Evolutionary conservation across 345 rosid species (phyloP).

Genomic region (Gynandropsis gynandra): DNA sequence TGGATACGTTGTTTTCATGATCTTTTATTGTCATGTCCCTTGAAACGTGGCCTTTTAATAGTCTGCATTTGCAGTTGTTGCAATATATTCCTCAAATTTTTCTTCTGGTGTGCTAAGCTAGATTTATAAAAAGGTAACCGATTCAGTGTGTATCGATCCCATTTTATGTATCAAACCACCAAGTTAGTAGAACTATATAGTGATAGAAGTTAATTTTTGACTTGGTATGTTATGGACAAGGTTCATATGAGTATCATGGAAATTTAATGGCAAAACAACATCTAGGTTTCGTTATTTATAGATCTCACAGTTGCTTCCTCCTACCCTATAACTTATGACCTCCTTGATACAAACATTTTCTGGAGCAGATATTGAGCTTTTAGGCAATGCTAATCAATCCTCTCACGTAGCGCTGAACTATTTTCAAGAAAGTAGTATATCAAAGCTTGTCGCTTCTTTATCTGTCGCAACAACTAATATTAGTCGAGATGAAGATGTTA

Average conservation of each 20-base stretch:
- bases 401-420: conserved; percentile 20
- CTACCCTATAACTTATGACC: not conserved
- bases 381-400: conserved; percentile 24
- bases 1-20: no score
- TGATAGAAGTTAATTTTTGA: not conserved
- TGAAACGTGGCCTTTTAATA: not conserved
- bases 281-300: conserved; percentile 9
- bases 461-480: conserved; percentile 15
- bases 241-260: no score
- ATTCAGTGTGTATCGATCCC: conserved; percentile 3
- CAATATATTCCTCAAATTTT: not conserved
- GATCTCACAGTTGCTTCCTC: not conserved
- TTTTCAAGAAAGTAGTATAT: conserved; percentile 16
- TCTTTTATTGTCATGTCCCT: no score
- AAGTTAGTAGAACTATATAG: not conserved
- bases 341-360: not conserved
- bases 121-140: not conserved
- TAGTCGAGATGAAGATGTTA: conserved; percentile 14
- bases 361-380: conserved; percentile 25
- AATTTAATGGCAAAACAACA: not conserved
- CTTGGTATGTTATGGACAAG: conserved; percentile 9
- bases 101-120: no score
- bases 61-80: conserved; percentile 5
- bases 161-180: conserved; percentile 3
- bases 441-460: conserved; percentile 13